These are phyloP conservation scores for Plasmodium gonderi DNA, from an alignment of 169 alveolate species.

Conservation along the genomic window DNA sequence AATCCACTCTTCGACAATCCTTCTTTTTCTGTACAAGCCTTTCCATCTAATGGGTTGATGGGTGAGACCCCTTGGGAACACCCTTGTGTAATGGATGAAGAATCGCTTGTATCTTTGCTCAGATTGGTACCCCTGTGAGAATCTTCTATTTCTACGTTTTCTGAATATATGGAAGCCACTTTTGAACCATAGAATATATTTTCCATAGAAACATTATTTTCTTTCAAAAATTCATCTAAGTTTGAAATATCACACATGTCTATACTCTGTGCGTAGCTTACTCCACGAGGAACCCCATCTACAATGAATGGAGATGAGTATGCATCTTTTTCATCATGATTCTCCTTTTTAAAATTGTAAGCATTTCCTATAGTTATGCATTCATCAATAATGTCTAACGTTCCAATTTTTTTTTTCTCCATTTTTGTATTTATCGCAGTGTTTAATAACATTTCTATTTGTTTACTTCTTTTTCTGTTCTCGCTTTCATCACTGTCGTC, in stretches of 20 bases:
- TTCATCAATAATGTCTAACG: constrained; percentile 55
- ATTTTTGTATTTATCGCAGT: constrained; percentile 32
- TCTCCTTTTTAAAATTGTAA: neutral
- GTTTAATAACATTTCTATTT: constrained; percentile 5
- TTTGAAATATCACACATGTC: neutral
- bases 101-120: no score
- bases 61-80: no score
- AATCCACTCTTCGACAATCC: neutral
- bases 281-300: neutral
- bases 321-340: neutral
- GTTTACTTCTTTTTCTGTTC: neutral
- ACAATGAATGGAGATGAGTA: neutral
- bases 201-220: no score
- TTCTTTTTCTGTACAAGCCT: neutral
- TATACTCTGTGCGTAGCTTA: neutral
- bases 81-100: no score
- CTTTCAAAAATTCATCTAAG: neutral
- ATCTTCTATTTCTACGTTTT: no score
- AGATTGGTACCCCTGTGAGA: no score
- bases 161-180: no score
- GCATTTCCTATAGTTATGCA: constrained; percentile 52
- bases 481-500: neutral
- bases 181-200: no score
- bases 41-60: no score
- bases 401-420: constrained; percentile 20